Evolutionary conservation across 305 asterid species (phyloP), one percentile per base, ranked within the genome.

Genomic region (Solanum aculeatissimum): DNA sequence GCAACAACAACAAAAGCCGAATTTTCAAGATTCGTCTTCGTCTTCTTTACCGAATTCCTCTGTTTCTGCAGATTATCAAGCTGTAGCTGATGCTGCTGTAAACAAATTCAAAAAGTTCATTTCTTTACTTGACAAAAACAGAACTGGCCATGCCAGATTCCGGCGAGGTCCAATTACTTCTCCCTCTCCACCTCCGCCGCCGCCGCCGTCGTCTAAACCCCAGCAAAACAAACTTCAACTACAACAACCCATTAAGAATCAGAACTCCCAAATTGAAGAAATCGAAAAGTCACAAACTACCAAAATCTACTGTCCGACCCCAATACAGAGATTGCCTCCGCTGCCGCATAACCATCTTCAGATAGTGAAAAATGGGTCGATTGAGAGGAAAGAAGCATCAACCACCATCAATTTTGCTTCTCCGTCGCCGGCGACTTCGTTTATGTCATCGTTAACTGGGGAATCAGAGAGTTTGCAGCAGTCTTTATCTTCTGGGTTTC

Each of bases 91-190:
- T 66, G 92, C 85, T 15, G 98, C 98, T 16, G 97, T 94, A 43
- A 53, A 87, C 84, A 94, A 92, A 72, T 95, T 94, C 86, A 94
- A 89, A 88, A 92, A 87, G 53, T 91, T 94, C 83, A 92, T 91
- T 53, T 91, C 98, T 11, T 62, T 95, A 14, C 89, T 94, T 35
- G 96, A 92, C 88, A 91, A 92, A 32, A 86, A 88, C 16, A 85
- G 95, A 53, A 91, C 94, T 84, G 98, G 98, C 15, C 98, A 95
- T 86, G 98, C 98, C 74, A 91, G 98, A 6, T 94, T 94, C 87
- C 93, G 97, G 19, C 91, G 95, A 55, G 96, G 94, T 14, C 95
- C 97, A 25, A 87, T 91, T 66, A 4, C 89, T 13, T 87, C 84
- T 9, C 87, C 58, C 5, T 66, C 49, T 2, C 84, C 69, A 1